Evolutionary conservation across 2,329 filamentous ascomycete genomes (phyloP).

Genomic region (Curvularia sp.): DNA sequence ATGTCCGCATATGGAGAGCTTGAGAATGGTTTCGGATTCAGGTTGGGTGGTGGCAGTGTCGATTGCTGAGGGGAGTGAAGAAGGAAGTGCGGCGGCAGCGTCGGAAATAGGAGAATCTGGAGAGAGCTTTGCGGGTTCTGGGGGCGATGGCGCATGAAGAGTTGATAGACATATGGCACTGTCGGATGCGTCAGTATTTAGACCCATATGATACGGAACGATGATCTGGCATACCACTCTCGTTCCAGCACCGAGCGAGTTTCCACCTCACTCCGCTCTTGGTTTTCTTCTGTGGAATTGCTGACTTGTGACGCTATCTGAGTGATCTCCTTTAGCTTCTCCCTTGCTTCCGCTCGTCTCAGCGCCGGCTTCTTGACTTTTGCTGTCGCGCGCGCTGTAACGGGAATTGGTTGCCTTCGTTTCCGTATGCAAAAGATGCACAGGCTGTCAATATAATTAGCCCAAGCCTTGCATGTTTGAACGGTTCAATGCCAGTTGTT

Average conservation of each 20-base stretch:
- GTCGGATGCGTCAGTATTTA: constrained; percentile 12
- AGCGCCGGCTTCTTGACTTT: constrained; percentile 30
- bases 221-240: constrained; percentile 35
- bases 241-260: constrained; percentile 30
- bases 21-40: constrained; percentile 35
- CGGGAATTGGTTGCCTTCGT: constrained; percentile 19
- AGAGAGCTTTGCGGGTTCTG: constrained; percentile 36
- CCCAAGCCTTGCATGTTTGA: not conserved
- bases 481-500: not conserved
- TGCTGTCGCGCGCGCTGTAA: not conserved
- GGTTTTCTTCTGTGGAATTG: not conserved
- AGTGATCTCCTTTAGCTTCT: constrained; percentile 32
- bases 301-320: constrained; percentile 15
- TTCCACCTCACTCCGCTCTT: constrained; percentile 15
- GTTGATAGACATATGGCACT: constrained; percentile 47
- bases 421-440: constrained; percentile 35
- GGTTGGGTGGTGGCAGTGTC: constrained; percentile 5
- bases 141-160: constrained; percentile 35
- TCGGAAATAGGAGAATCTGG: constrained; percentile 18
- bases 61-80: not conserved
- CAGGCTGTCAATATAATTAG: constrained; percentile 17
- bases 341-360: constrained; percentile 32
- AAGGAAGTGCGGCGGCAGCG: constrained; percentile 6
- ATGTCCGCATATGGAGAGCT: constrained; percentile 36
- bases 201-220: not conserved